These are phyloP conservation scores for Teratosphaeria destructans DNA, from an alignment of 2,329 filamentous ascomycete species.

Conservation along the genomic window DNA sequence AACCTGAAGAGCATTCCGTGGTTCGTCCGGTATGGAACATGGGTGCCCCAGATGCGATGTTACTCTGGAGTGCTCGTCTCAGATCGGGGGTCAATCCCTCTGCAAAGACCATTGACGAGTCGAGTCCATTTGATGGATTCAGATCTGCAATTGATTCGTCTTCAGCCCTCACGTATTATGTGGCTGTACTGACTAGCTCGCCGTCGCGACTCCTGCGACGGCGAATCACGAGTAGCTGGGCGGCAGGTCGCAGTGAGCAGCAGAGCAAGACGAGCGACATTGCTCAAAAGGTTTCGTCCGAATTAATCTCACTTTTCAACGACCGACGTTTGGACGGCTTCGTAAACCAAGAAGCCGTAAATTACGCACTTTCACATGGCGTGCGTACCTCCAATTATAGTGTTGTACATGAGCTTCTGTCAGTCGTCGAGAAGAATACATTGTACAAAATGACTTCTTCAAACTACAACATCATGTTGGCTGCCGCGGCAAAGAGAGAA, in stretches of 20 bases:
- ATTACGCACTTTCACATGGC: slow-evolving; percentile 13
- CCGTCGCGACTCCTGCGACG: slow-evolving; percentile 1
- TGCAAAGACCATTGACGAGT: background rate
- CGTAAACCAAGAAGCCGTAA: slow-evolving; percentile 12
- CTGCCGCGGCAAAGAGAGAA: slow-evolving; percentile 9
- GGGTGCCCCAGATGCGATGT: background rate
- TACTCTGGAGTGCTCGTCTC: background rate
- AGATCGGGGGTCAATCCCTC: background rate
- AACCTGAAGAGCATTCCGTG: background rate
- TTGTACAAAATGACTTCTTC: slow-evolving; percentile 6
- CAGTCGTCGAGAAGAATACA: slow-evolving; percentile 7
- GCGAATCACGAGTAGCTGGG: background rate
- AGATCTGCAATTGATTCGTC: background rate
- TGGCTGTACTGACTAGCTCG: background rate
- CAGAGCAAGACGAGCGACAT: background rate
- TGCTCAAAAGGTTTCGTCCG: background rate
- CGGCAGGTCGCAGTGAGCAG: background rate
- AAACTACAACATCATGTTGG: slow-evolving; percentile 17
- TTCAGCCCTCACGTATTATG: slow-evolving; percentile 1
- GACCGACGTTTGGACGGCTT: background rate
- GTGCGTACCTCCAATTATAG: slow-evolving; percentile 8
- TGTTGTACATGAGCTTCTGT: slow-evolving; percentile 10
- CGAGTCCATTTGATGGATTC: background rate
- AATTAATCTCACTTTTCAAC: slow-evolving; percentile 2
- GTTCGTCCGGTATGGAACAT: background rate